Percentiles rank a stretch among this genome's conserved stretches.
Conservation (phyloP, 2,329 filamentous ascomycete species). For the Coniochaeta sp. region DNA sequence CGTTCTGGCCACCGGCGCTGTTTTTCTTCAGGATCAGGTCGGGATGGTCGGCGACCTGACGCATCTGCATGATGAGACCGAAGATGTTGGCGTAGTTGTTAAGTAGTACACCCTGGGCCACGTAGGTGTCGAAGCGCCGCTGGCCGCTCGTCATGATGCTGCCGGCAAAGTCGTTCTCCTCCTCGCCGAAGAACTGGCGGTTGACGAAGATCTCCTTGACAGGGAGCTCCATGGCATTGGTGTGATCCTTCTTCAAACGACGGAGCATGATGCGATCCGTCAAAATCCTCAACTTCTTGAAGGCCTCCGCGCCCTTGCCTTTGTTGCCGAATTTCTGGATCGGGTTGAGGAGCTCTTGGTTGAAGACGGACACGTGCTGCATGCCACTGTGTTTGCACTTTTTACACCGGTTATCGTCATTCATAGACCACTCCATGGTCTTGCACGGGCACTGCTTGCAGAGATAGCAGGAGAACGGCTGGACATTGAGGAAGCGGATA, state of each 20-base stretch:
- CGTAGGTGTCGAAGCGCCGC: conserved; percentile 91
- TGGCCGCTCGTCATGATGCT: conserved; percentile 92
- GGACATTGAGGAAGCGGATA: conserved; percentile 81
- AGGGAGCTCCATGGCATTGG: conserved; percentile 89
- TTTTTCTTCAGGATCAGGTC: conserved; percentile 90
- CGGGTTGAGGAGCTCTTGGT: conserved; percentile 84
- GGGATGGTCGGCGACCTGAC: conserved; percentile 93
- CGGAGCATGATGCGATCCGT: conserved; percentile 94
- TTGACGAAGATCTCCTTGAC: conserved; percentile 90
- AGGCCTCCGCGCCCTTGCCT: conserved; percentile 60
- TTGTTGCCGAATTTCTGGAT: conserved; percentile 56
- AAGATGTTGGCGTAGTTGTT: conserved; percentile 99
- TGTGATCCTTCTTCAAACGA: conserved; percentile 89
- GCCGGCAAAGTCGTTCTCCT: conserved; percentile 89
- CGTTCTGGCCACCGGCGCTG: conserved; percentile 77
- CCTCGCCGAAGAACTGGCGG: conserved; percentile 93
- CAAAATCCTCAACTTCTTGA: conserved; percentile 77
- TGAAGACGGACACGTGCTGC: conserved; percentile 53
- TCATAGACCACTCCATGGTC: conserved; percentile 75
- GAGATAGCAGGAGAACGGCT: conserved; percentile 87
- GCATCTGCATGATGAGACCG: conserved; percentile 98
- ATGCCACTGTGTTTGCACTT: conserved; percentile 52
- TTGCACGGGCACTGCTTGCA: conserved; percentile 83
- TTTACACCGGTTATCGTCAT: conserved; percentile 63
- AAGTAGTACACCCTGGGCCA: conserved; percentile 85